Conservation (phyloP, 495 filamentous ascomycete genomes). For the Penicillium bialowiezense region DNA sequence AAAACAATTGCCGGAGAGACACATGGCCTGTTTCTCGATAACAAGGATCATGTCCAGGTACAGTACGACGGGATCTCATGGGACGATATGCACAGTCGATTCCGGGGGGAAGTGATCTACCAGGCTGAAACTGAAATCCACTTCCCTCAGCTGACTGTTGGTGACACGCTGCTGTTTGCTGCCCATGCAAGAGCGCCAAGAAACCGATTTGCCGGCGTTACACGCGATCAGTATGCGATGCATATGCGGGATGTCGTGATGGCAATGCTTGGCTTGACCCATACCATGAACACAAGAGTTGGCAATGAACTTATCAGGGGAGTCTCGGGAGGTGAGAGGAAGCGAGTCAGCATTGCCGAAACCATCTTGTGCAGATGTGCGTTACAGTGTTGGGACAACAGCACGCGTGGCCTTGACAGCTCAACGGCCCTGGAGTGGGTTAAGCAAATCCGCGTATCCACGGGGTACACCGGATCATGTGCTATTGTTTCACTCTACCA, state of each 20-base stretch:
- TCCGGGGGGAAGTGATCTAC: constrained; percentile 71
- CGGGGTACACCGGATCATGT: not conserved
- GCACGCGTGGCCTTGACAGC: not conserved
- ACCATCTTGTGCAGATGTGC: constrained; percentile 54
- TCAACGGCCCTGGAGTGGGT: not conserved
- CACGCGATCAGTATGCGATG: constrained; percentile 53
- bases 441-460: not conserved
- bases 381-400: not conserved
- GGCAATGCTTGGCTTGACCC: constrained; percentile 73
- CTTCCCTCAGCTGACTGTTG: constrained; percentile 69
- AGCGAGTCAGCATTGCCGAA: constrained; percentile 81
- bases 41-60: constrained; percentile 62
- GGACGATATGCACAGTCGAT: constrained; percentile 58
- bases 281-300: constrained; percentile 73
- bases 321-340: constrained; percentile 78
- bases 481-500: not conserved
- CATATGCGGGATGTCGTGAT: constrained; percentile 75
- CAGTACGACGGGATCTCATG: constrained; percentile 67
- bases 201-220: constrained; percentile 51
- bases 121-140: constrained; percentile 70
- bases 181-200: constrained; percentile 57
- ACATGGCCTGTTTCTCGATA: constrained; percentile 56
- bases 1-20: constrained; percentile 79
- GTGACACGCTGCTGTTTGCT: constrained; percentile 69
- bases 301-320: constrained; percentile 80